These are phyloP conservation scores for Phialocephala subalpina DNA, from an alignment of 2,329 filamentous ascomycete species.

Conservation along the genomic window DNA sequence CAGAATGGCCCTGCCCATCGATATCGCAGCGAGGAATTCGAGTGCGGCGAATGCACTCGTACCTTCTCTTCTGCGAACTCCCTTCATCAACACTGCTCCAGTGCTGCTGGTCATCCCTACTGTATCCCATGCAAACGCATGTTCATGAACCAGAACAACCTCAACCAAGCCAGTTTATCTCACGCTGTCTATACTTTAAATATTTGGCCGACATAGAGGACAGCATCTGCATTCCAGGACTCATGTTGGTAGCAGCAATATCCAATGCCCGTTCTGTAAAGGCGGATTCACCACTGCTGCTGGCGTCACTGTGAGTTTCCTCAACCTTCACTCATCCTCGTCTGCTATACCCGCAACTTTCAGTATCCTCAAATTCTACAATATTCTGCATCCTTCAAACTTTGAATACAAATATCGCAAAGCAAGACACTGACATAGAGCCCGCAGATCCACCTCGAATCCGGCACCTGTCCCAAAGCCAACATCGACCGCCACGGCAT, in stretches of 20 bases:
- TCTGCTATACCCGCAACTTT: neutral
- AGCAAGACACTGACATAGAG: neutral
- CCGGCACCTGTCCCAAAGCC: conserved; percentile 54
- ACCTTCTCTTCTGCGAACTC: conserved; percentile 24
- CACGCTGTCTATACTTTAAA: neutral
- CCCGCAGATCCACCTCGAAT: conserved; percentile 59
- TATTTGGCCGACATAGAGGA: neutral
- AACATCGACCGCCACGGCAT: conserved; percentile 57
- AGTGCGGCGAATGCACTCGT: conserved; percentile 33
- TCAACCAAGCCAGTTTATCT: conserved; percentile 33
- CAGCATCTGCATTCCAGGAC: conserved; percentile 63
- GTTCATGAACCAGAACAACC: conserved; percentile 35
- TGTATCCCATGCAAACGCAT: conserved; percentile 33
- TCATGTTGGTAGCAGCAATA: conserved; percentile 52
- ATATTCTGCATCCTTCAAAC: neutral
- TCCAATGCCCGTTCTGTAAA: conserved; percentile 65
- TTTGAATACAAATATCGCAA: neutral
- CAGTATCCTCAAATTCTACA: neutral
- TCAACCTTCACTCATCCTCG: neutral
- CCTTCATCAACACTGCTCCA: conserved; percentile 34
- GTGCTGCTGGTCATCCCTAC: conserved; percentile 30
- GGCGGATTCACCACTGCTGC: conserved; percentile 55
- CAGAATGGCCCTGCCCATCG: conserved; percentile 29
- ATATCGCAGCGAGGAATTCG: conserved; percentile 21
- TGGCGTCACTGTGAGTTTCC: conserved; percentile 52